Base-by-base conservation (phyloP, 2,329 filamentous ascomycete species). In the Emmonsiellopsis sp. region DNA sequence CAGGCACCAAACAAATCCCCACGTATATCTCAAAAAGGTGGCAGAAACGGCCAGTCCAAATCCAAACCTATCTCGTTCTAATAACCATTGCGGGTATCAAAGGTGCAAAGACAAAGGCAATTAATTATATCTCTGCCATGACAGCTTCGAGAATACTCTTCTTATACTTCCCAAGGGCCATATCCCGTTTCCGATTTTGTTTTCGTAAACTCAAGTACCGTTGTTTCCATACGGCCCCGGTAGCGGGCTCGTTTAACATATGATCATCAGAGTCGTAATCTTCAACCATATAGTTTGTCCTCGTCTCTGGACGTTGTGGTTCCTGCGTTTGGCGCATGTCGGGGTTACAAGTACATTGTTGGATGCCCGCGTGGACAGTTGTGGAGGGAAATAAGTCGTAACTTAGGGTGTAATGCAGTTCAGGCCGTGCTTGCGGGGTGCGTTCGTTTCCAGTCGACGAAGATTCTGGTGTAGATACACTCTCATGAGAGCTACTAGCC, bases 81-180 rank as follows among this genome's bases (percentile, higher is more conserved):
- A 20, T 15, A 32, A 49, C 4, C 35, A 49, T 15, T 6, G 20
- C 16, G 32, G 13, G 44, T 13, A 5, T 41, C 15, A 41, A n/a
- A 30, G 5, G 26, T 4, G 20, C n/a, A 31, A 42, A 42, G 3
- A 10, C 34, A 26, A n/a, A n/a, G 35, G n/a, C n/a, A 26, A 8
- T 11, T 15, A 6, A 11, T 45, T 55, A 71, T 35, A 71, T 65
- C 53, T 71, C 68, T 40, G 67, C 65, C 70, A 73, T 73, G n/a
- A 73, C 70, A 13, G 68, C 70, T 57, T 73, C 69, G 13, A 73
- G 61, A 32, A 73, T 70, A 45, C 66, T 71, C 35, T 70, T 69
- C 53, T 72, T 72, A 51, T 73, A 73, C 42, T 70, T 62, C 1
- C 65, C 63, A 31, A 73, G 54, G 20, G 69, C 62, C 11, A 64